Conservation (phyloP, 192 early-diverging fungal genomes). For the Piromyces finnis region DNA sequence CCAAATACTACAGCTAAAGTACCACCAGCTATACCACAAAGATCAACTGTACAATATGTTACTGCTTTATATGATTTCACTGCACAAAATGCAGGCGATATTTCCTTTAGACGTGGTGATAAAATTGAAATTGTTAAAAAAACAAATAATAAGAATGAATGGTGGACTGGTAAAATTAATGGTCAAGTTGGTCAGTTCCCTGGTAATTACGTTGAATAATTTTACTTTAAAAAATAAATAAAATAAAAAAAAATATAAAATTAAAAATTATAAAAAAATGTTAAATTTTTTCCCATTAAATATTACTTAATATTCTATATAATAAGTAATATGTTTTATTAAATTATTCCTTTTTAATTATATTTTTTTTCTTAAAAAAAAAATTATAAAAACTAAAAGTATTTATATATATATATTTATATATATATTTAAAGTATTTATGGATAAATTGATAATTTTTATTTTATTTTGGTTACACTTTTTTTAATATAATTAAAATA, state of each 20-base stretch:
- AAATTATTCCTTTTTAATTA: too few relatives aligned
- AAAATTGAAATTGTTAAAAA: constrained; percentile 56
- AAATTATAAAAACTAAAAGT: too few relatives aligned
- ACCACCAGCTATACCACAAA: constrained; percentile 13
- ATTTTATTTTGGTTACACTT: too few relatives aligned
- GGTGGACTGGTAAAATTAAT: constrained; percentile 70
- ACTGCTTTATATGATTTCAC: constrained; percentile 72
- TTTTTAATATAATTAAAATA: too few relatives aligned
- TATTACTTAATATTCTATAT: too few relatives aligned
- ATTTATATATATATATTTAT: too few relatives aligned
- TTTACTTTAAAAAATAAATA: background rate
- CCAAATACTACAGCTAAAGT: constrained; percentile 4
- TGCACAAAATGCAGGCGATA: constrained; percentile 60
- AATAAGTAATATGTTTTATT: too few relatives aligned
- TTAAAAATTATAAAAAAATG: background rate
- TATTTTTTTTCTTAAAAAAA: too few relatives aligned
- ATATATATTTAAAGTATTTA: too few relatives aligned
- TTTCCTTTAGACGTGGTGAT: constrained; percentile 73
- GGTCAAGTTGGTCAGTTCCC: constrained; percentile 55
- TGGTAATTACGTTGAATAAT: constrained; percentile 22
- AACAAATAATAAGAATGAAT: constrained; percentile 56
- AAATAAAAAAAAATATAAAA: background rate
- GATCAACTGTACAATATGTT: constrained; percentile 17
- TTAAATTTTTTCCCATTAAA: too few relatives aligned
- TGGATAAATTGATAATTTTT: too few relatives aligned